Base-by-base conservation (phyloP, 176 grass and related monocot genomes). In the Musa itinerans region DNA sequence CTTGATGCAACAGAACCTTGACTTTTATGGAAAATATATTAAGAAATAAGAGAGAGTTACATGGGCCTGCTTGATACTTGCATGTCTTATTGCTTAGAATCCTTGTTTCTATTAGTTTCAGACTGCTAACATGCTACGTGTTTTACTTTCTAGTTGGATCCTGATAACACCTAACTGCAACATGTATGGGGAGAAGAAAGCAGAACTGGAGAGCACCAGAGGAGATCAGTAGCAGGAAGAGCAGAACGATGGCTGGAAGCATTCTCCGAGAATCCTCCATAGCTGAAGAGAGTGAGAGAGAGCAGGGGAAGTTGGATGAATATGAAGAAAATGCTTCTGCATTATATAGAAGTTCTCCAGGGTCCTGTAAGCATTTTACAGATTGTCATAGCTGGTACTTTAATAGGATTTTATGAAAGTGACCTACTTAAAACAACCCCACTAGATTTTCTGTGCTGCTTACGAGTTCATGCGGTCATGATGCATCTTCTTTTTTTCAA, bases 161-260 rank as follows among this genome's bases (percentile, higher is more conserved):
- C 57, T 17, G 7, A 13, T 7, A n/a, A 54, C 3, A 15, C 8
- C 8, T 13, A 16, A 8, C 2, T 27, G 52, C 3, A 9, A 56
- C 14, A 53, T 74, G 8, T 7, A 23, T 53, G 19, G 0, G 11
- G 55, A 27, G 6, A 20, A 22, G 52, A 56, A 14, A 9, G 16
- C 12, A 55, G 22, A 56, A 74, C 9, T 14, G n/a, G 23, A 20
- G n/a, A 51, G 34, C 11, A 74, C 72, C 72, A 19, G 72, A 57
- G 53, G 23, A 74, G 24, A 56, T 27, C 22, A 74, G 52, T 27
- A 74, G 72, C 72, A 74, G 72, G 23, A 74, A 29, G 52, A 74
- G 72, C 1, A 74, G 22, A 20, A 72, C n/a, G 22, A 74, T 57
- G 22, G 72, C 72, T n/a, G 72, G 72, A 27, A 57, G 24, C 26